phyloP scores from a whole-genome alignment of 805 yeast species.

The Starmerella gropengiesseri region DNA sequence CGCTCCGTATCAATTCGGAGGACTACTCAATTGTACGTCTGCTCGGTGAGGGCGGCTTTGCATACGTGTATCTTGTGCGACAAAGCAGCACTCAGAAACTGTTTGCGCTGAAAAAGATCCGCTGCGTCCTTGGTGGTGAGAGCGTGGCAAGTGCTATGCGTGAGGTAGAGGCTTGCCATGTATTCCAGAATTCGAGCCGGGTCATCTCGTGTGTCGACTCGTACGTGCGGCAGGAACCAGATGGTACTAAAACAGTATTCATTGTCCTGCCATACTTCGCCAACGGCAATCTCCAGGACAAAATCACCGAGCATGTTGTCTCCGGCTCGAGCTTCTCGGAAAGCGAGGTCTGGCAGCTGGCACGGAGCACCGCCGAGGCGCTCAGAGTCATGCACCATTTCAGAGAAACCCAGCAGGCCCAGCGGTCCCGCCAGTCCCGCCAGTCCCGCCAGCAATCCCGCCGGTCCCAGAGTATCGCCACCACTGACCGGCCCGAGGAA shows the following conservation, averaged over 20 bases:
- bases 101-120: constrained; percentile 73
- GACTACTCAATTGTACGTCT: constrained; percentile 53
- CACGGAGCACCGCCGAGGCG: constrained; percentile 57
- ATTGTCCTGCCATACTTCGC: constrained; percentile 70
- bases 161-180: constrained; percentile 66
- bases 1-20: constrained; percentile 49
- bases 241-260: constrained; percentile 70
- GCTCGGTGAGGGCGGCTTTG: constrained; percentile 85
- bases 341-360: constrained; percentile 44
- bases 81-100: constrained; percentile 35
- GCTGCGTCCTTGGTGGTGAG: constrained; percentile 78
- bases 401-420: constrained; percentile 27
- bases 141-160: constrained; percentile 62
- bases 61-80: constrained; percentile 72
- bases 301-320: constrained; percentile 54
- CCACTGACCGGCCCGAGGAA: neutral
- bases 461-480: neutral
- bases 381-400: constrained; percentile 63
- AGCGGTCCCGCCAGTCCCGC: too few species aligned
- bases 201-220: constrained; percentile 64
- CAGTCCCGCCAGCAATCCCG: too few species aligned
- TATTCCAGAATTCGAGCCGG: constrained; percentile 51
- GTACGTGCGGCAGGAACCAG: constrained; percentile 56
- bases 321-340: constrained; percentile 47
- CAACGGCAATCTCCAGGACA: constrained; percentile 67